These are phyloP conservation scores for Diaporthe ilicicola DNA, from an alignment of 2,329 filamentous ascomycete genomes.

Conservation along the genomic window DNA sequence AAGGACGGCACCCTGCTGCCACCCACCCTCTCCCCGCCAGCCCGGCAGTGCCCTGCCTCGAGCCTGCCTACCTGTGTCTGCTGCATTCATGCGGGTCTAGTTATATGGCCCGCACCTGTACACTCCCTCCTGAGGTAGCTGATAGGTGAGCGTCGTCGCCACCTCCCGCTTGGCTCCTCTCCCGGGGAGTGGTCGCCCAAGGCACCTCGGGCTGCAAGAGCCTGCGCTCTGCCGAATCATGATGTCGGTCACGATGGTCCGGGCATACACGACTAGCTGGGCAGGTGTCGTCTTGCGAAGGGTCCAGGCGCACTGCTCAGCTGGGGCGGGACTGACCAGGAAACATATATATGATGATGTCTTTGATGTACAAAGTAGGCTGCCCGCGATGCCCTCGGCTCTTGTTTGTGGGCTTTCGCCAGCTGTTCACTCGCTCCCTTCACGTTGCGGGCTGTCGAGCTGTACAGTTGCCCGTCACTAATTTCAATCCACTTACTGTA, in stretches of 20 bases:
- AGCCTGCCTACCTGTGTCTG: not conserved
- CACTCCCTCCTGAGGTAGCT: not conserved
- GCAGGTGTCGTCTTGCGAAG: conserved; percentile 6
- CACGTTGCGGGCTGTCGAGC: not conserved
- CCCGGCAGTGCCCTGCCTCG: not conserved
- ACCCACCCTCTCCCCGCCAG: not conserved
- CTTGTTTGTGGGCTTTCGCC: not conserved
- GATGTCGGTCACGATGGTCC: conserved; percentile 21
- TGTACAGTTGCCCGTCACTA: not conserved
- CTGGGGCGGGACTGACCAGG: not conserved
- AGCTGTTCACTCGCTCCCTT: not conserved
- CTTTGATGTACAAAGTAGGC: not conserved
- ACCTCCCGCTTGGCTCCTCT: conserved; percentile 17
- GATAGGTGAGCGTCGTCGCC: not conserved
- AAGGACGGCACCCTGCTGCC: not conserved
- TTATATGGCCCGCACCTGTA: not conserved
- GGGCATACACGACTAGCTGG: not conserved
- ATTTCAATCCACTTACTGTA: not conserved
- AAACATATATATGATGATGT: not conserved
- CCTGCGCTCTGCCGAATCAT: not conserved
- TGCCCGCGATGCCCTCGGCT: not conserved
- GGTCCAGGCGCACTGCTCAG: conserved; percentile 15
- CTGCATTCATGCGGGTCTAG: conserved; percentile 14
- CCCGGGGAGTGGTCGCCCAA: not conserved
- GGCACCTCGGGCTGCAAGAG: too few species aligned